Evolutionary conservation across 169 alveolate species (phyloP).

Genomic region (Besnoitia besnoiti): DNA sequence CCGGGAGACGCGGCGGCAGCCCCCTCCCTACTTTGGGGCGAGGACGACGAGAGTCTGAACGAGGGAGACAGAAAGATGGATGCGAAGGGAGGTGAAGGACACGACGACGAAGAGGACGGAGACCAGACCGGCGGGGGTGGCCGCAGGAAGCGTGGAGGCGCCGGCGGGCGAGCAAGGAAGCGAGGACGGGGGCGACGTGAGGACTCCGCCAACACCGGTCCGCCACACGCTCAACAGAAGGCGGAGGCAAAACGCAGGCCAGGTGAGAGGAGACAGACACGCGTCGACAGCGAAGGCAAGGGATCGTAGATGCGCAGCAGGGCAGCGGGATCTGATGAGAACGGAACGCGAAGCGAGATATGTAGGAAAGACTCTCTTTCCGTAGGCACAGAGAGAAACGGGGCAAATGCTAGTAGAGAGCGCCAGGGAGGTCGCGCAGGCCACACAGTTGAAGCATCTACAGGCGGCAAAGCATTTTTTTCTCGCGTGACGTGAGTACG

Average conservation of each 20-base stretch:
- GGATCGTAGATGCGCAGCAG: no score
- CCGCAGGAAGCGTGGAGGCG: neutral
- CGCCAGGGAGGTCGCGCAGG: no score
- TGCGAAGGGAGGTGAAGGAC: neutral
- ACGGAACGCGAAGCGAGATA: no score
- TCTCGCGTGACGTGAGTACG: no score
- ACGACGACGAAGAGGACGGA: neutral
- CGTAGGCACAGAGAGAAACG: no score
- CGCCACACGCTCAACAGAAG: neutral
- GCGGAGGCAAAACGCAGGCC: neutral
- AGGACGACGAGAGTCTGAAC: neutral
- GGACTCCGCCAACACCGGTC: neutral
- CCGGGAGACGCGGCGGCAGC: neutral
- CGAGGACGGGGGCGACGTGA: neutral
- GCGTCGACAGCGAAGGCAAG: no score
- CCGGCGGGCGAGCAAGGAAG: neutral
- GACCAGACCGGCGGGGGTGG: neutral
- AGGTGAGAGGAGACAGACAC: neutral
- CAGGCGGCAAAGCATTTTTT: no score
- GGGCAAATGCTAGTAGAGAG: no score
- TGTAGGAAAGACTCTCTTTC: no score
- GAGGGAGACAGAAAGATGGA: neutral
- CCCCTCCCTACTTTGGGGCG: neutral
- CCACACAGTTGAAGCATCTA: no score
- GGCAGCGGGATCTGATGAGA: no score